Base-by-base conservation (phyloP, 257 asterid genomes). In the Solanum ahanhuiri region DNA sequence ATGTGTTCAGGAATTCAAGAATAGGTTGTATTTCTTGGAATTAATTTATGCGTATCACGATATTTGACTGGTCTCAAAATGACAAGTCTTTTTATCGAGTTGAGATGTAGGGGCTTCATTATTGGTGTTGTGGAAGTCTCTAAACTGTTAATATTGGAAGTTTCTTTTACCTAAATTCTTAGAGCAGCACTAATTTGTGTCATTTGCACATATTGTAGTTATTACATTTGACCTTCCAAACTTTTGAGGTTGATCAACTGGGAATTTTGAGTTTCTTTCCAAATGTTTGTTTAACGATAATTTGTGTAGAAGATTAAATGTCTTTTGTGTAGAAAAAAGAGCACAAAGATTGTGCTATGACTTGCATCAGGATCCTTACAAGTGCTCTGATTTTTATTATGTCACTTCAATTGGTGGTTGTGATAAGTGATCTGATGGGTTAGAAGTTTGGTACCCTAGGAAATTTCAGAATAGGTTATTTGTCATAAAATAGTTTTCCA, bases 361-460 rank as follows among this genome's bases (percentile, higher is more conserved):
- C 11, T 28, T 48, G 34, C 18, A 30, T 81, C 28, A 9, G 30
- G 30, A 81, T 81, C 67, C 84, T 25, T 81, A 48, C 43, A 81
- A 81, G 84, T 81, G 20, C n/a, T 35, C 66, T 25, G 63, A 25
- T 43, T 79, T 28, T 79, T 48, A 8, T 43, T 79, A 48, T 81
- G 43, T 87, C 86, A 51, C 73, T 86, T 28, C 31, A 64, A 83
- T 88, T 34, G 71, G 43, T 81, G 12, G 69, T 77, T 37, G 71
- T 64, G 72, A 85, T 54, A 58, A 81, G 67, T 85, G 66, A 86
- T 57, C 43, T 70, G 18, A 54, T 77, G 81, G 60, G 83, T 54
- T 88, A 63, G 72, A 75, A 48, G 84, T 41, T 67, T 83, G 20
- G 83, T 51, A 41, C 81, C 81, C 30, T 30, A 76, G 87, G 66